Evolutionary conservation across 805 yeast species (phyloP).

Genomic region (Cyberlindnera maritima): DNA sequence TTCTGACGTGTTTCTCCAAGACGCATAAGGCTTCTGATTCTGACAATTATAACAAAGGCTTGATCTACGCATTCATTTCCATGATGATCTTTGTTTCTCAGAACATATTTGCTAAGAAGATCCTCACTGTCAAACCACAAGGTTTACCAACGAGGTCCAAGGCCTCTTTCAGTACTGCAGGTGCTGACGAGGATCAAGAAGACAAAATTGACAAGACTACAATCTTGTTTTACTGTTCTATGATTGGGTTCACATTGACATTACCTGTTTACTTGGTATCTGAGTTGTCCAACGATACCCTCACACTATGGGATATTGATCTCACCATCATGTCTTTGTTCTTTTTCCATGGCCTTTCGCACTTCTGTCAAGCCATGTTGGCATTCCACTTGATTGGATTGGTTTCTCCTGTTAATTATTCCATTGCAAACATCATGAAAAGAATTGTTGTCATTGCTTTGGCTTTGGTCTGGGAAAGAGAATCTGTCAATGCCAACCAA

Average conservation of each 20-base stretch:
- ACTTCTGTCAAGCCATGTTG: conserved; percentile 67
- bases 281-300: conserved; percentile 39
- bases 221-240: conserved; percentile 67
- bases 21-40: conserved; percentile 18
- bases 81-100: conserved; percentile 69
- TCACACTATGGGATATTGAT: conserved; percentile 31
- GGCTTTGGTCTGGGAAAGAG: conserved; percentile 64
- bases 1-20: conserved; percentile 65
- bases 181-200: conserved; percentile 24
- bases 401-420: conserved; percentile 73
- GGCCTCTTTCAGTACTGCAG: conserved; percentile 16
- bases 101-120: conserved; percentile 75
- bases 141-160: conserved; percentile 22
- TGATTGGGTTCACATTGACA: conserved; percentile 65
- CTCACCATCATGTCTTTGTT: conserved; percentile 36
- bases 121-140: conserved; percentile 49
- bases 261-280: conserved; percentile 61
- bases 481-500: conserved; percentile 38
- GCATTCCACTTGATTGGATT: conserved; percentile 76
- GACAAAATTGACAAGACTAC: conserved; percentile 67
- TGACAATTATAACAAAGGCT: conserved; percentile 29
- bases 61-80: conserved; percentile 38
- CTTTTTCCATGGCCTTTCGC: conserved; percentile 62
- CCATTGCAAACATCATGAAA: conserved; percentile 75
- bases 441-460: conserved; percentile 67